Evolutionary conservation across 2,329 filamentous ascomycete genomes (phyloP), one percentile per base, ranked within the genome.

Genomic region (Thielaviopsis cerberus): DNA sequence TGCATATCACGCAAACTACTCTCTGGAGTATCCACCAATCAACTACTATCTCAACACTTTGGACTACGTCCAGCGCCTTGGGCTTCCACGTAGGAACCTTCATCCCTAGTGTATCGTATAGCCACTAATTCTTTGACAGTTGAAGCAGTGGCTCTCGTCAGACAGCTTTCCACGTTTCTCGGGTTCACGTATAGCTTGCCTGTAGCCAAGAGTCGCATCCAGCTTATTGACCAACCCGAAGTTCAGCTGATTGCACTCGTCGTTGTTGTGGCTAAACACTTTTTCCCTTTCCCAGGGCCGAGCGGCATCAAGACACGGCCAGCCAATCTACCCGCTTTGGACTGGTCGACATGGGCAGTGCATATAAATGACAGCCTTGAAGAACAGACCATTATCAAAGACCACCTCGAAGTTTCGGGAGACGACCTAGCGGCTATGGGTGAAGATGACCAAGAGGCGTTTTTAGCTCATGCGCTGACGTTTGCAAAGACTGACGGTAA

Each of bases 191-290:
- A 59, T 50, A 23, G 15, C 13, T 34, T 59, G 17, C 57, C 57
- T 22, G 54, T 58, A 20, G 22, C 48, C 11, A 61, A 59, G 52
- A 17, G 17, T 26, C 58, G 62, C 4, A 58, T 61, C 20, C 60
- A 59, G 50, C 25, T 62, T 4, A 55, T 82, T 17, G 74, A 81
- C 55, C 77, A 85, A 62, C 88, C 92, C 0, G 92, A 97, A 65
- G 73, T 86, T 5, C 78, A 86, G 51, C 71, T 96, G 1, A 74
- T 88, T 58, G 76, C 82, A 3, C 72, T 88, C 3, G 68, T 95
- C 3, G 73, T 95, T 1, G 75, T 94, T 15, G 81, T 85, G 3
- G 81, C 85, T 3, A 96, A 96, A 64, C 68, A 95, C 1, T 74
- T 85, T 22, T 89, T 88, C 64, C 88, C 91, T 0, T 80, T 95